phyloP scores from a whole-genome alignment of 2,329 filamentous ascomycete species.

The Xylariaceae sp. region DNA sequence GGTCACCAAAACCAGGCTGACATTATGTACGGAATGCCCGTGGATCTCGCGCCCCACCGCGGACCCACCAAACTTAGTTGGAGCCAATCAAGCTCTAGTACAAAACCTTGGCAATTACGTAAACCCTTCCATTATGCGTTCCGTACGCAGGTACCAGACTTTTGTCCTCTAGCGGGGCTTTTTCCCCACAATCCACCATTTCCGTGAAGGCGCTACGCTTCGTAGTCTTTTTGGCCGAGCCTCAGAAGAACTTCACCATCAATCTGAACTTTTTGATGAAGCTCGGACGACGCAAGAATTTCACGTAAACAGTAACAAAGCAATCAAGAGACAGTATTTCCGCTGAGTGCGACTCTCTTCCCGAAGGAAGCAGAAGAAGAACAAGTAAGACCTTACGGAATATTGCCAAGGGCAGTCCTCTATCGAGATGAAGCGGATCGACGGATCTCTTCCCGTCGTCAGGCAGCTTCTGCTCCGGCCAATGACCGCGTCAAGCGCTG shows the following conservation, averaged over 20 bases:
- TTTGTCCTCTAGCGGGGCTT: neutral
- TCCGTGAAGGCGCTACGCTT: too few species aligned
- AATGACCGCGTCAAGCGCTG: constrained; percentile 33
- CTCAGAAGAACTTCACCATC: neutral
- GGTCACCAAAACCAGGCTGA: constrained; percentile 23
- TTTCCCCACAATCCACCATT: neutral
- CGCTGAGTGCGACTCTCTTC: neutral
- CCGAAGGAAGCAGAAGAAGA: neutral
- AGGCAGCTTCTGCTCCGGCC: constrained; percentile 43
- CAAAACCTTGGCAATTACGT: too few species aligned
- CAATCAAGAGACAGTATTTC: neutral
- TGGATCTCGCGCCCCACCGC: neutral
- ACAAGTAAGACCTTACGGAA: neutral
- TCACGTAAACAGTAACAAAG: neutral
- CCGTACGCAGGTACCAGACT: neutral
- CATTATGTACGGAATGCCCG: constrained; percentile 10
- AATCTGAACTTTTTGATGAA: constrained; percentile 7
- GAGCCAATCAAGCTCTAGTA: too few species aligned
- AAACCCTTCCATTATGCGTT: too few species aligned
- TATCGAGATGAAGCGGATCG: constrained; percentile 10
- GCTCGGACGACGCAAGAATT: constrained; percentile 15
- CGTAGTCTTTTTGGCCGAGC: neutral
- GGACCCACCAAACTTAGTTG: too few species aligned
- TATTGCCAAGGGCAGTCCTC: neutral
- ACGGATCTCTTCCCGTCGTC: constrained; percentile 36